phyloP scores from a whole-genome alignment of 306 rosid species.

The Citrullus amarus region DNA sequence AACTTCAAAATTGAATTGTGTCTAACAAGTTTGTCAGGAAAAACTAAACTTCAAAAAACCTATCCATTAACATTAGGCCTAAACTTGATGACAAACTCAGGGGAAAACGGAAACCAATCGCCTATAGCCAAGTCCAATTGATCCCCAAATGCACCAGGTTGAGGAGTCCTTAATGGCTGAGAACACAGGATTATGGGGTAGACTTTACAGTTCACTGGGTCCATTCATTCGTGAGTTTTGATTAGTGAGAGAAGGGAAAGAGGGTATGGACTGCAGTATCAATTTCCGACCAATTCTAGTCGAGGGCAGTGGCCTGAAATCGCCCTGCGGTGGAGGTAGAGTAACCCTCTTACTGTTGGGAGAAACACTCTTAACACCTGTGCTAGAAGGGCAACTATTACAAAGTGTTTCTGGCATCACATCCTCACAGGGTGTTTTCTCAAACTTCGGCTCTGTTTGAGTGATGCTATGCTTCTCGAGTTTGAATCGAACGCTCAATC shows the following conservation, averaged over 20 bases:
- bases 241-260: conserved; percentile 71
- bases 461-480: conserved; percentile 37
- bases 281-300: conserved; percentile 63
- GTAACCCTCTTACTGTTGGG: conserved; percentile 77
- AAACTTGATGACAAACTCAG: not conserved
- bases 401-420: conserved; percentile 44
- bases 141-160: not conserved
- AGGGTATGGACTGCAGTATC: conserved; percentile 66
- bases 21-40: not conserved
- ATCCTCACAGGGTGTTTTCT: conserved; percentile 35
- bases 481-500: conserved; percentile 35
- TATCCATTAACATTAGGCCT: not conserved
- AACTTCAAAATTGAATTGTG: not conserved
- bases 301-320: conserved; percentile 37
- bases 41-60: not conserved
- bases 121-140: not conserved
- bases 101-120: not conserved
- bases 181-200: not conserved
- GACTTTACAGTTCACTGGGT: not conserved
- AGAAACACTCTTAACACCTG: conserved; percentile 56
- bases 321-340: conserved; percentile 37
- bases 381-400: conserved; percentile 35
- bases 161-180: not conserved
- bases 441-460: conserved; percentile 33
- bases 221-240: conserved; percentile 11